These are phyloP conservation scores for Leptodermis oblonga DNA, from an alignment of 257 asterid species.

Conservation along the genomic window DNA sequence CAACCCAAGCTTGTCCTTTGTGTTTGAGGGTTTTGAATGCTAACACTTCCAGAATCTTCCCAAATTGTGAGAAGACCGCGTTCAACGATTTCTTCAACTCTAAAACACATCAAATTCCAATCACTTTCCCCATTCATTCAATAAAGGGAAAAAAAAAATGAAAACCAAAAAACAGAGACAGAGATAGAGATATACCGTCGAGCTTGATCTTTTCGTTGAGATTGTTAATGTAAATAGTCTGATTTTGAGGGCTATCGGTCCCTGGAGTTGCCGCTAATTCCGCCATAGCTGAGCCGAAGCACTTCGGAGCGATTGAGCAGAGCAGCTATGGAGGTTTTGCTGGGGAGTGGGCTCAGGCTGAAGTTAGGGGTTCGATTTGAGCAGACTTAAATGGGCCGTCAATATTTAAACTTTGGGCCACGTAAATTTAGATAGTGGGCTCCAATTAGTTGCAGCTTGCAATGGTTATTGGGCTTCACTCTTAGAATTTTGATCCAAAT, in stretches of 20 bases:
- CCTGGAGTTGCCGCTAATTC: conserved; percentile 46
- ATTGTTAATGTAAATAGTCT: conserved; percentile 87
- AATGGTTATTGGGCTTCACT: neutral
- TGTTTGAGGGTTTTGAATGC: conserved; percentile 99
- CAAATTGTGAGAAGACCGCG: conserved; percentile 97
- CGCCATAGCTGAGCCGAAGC: conserved; percentile 40
- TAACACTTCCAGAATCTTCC: conserved; percentile 85
- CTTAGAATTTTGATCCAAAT: too few relatives aligned
- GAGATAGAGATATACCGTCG: conserved; percentile 49
- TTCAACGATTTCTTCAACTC: conserved; percentile 89
- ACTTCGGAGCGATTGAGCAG: neutral
- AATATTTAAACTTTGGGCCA: neutral
- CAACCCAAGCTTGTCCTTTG: conserved; percentile 98
- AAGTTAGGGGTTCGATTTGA: neutral
- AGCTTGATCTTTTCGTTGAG: conserved; percentile 96
- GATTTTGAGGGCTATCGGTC: conserved; percentile 55
- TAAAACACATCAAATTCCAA: conserved; percentile 11
- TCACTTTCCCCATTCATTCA: neutral
- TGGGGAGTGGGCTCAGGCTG: neutral
- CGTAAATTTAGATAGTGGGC: neutral
- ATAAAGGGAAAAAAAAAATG: too few relatives aligned
- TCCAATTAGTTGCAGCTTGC: neutral
- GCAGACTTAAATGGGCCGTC: neutral
- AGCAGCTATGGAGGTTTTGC: neutral
- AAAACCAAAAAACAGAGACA: neutral